A percentile compares a stretch with the other conserved stretches of the same genome.
Conservation (phyloP, 106 monocot genomes). For the Dioscorea alata region DNA sequence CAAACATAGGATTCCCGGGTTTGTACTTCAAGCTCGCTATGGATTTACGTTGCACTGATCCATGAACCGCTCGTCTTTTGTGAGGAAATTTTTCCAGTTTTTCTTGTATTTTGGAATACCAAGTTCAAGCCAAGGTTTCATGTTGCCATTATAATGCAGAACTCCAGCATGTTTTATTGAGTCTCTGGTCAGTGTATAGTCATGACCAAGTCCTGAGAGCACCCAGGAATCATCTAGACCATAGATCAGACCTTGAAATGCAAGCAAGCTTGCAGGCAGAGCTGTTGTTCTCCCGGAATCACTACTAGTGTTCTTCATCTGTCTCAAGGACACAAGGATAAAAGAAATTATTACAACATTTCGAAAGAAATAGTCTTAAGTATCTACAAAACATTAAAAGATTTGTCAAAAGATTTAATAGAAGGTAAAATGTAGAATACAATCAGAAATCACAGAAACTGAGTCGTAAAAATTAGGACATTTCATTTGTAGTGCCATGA, state of each 20-base stretch:
- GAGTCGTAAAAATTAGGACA: too few species aligned
- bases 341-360: neutral
- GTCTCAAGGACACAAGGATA: constrained; percentile 2
- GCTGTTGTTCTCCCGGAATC: constrained; percentile 34
- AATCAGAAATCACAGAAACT: too few species aligned
- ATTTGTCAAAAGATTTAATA: too few species aligned
- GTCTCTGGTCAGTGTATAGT: constrained; percentile 28
- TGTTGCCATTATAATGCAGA: constrained; percentile 67
- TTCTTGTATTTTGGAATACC: constrained; percentile 49
- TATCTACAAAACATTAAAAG: neutral
- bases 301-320: constrained; percentile 24
- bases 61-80: constrained; percentile 47
- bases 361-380: too few species aligned
- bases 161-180: constrained; percentile 15
- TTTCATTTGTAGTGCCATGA: too few species aligned
- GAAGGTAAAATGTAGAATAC: too few species aligned
- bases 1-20: neutral
- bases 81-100: constrained; percentile 57
- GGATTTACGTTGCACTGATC: constrained; percentile 54
- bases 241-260: constrained; percentile 45
- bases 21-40: constrained; percentile 6
- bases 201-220: constrained; percentile 55
- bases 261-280: constrained; percentile 50
- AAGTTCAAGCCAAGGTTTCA: constrained; percentile 75
- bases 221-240: constrained; percentile 26